These are phyloP conservation scores for Podaxis pistillaris DNA, from an alignment of 768 basidiomycete genomes.

Conservation along the genomic window DNA sequence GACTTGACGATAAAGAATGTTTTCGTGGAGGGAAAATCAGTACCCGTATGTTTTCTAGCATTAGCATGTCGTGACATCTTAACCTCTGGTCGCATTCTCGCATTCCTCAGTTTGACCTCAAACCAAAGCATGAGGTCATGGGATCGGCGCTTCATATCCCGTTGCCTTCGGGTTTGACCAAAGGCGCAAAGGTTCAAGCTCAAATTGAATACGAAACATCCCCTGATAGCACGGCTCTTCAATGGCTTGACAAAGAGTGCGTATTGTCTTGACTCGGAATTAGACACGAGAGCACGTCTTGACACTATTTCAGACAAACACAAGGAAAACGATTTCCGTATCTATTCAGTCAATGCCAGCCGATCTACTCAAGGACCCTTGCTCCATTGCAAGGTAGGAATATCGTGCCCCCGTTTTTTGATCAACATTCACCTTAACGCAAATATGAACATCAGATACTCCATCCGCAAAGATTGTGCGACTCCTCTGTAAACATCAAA, in stretches of 20 bases:
- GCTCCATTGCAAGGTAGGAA: slow-evolving; percentile 72
- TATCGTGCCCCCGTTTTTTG: not conserved
- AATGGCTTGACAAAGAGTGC: slow-evolving; percentile 85
- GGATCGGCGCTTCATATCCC: slow-evolving; percentile 71
- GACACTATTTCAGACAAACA: slow-evolving; percentile 56
- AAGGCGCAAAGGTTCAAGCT: slow-evolving; percentile 51
- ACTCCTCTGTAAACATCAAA: slow-evolving; percentile 8
- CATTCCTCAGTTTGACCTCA: slow-evolving; percentile 48
- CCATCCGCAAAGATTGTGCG: slow-evolving; percentile 83
- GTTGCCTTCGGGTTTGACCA: slow-evolving; percentile 41
- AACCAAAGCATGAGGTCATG: slow-evolving; percentile 64
- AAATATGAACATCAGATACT: slow-evolving; percentile 52
- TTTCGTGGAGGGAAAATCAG: slow-evolving; percentile 48
- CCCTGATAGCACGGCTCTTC: slow-evolving; percentile 69
- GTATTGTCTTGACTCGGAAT: slow-evolving; percentile 16
- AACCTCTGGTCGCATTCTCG: not conserved
- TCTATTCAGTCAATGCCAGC: slow-evolving; percentile 91
- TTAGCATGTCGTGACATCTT: slow-evolving; percentile 35
- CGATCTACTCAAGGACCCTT: slow-evolving; percentile 82
- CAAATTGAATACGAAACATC: slow-evolving; percentile 73
- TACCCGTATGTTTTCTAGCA: slow-evolving; percentile 39
- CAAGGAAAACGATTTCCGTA: slow-evolving; percentile 84
- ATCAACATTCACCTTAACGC: not conserved
- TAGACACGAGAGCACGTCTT: not conserved
- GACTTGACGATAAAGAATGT: slow-evolving; percentile 61